Conservation (phyloP, 495 filamentous ascomycete species). For the Penicillium tannophilum region DNA sequence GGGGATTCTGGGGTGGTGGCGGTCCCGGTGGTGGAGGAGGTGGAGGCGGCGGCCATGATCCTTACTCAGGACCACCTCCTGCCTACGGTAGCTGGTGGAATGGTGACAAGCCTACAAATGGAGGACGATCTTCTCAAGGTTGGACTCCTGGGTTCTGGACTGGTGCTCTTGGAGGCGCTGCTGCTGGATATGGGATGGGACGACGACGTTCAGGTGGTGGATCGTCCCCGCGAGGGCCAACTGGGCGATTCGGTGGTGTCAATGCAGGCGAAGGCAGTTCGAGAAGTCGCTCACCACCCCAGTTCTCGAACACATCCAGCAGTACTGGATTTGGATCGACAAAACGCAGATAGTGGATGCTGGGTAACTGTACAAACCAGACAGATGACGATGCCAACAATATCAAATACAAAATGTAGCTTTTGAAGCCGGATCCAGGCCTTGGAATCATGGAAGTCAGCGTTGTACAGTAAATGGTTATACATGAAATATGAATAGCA, state of each 20-base stretch:
- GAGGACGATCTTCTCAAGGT: constrained; percentile 38
- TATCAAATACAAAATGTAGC: too few relatives aligned
- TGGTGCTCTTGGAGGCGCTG: constrained; percentile 70
- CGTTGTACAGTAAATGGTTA: too few relatives aligned
- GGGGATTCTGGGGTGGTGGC: constrained; percentile 50
- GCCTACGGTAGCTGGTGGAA: constrained; percentile 61
- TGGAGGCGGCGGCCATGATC: constrained; percentile 52
- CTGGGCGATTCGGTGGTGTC: constrained; percentile 4
- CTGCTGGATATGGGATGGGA: constrained; percentile 70
- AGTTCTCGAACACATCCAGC: constrained; percentile 57
- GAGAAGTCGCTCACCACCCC: constrained; percentile 47
- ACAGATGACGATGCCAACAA: too few relatives aligned
- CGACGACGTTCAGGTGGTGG: constrained; percentile 39
- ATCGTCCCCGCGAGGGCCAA: constrained; percentile 20
- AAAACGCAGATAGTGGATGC: constrained; percentile 59
- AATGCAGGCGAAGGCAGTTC: constrained; percentile 57
- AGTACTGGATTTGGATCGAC: constrained; percentile 93
- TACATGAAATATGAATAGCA: not conserved
- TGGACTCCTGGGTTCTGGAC: constrained; percentile 92
- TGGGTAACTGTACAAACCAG: too few relatives aligned
- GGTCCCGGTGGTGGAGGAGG: constrained; percentile 51
- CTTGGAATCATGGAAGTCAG: too few relatives aligned
- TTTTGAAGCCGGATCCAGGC: too few relatives aligned
- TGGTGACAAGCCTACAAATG: constrained; percentile 27
- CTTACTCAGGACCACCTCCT: constrained; percentile 58